Evolutionary conservation across 352 stramenopile species (phyloP).

Genomic region (Pythium pyrilobum): DNA sequence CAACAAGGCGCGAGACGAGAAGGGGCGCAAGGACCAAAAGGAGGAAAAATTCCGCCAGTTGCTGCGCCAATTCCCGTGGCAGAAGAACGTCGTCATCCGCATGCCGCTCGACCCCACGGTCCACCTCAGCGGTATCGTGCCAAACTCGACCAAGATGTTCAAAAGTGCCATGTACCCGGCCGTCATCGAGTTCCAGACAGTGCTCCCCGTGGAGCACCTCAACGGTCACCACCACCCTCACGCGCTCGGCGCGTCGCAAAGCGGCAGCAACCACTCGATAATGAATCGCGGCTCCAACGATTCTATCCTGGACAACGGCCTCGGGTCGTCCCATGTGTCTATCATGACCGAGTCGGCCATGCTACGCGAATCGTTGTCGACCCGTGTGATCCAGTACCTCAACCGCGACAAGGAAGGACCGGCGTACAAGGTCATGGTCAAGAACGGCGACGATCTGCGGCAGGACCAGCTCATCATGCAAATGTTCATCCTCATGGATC

Average conservation of each 20-base stretch:
- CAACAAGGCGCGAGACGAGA: constrained; percentile 87
- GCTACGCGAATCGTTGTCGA: constrained; percentile 67
- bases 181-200: constrained; percentile 94
- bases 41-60: constrained; percentile 90
- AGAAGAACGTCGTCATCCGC: constrained; percentile 71
- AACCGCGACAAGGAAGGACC: constrained; percentile 80
- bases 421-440: constrained; percentile 98
- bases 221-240: constrained; percentile 5
- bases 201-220: constrained; percentile 38
- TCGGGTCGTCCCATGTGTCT: constrained; percentile 7
- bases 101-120: constrained; percentile 85
- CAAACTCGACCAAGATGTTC: constrained; percentile 95
- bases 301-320: constrained; percentile 25
- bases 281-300: constrained; percentile 45
- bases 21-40: constrained; percentile 95
- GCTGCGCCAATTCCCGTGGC: constrained; percentile 84
- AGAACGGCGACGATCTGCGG: constrained; percentile 99
- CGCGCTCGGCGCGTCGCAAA: not conserved
- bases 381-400: constrained; percentile 68
- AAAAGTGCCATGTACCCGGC: constrained; percentile 97
- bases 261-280: constrained; percentile 30
- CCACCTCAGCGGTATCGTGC: constrained; percentile 86
- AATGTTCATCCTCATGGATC: constrained; percentile 99
- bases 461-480: constrained; percentile 99
- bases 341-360: constrained; percentile 21